phyloP scores from a whole-genome alignment of 2,329 filamentous ascomycete genomes.

The Trichoderma sp. region DNA sequence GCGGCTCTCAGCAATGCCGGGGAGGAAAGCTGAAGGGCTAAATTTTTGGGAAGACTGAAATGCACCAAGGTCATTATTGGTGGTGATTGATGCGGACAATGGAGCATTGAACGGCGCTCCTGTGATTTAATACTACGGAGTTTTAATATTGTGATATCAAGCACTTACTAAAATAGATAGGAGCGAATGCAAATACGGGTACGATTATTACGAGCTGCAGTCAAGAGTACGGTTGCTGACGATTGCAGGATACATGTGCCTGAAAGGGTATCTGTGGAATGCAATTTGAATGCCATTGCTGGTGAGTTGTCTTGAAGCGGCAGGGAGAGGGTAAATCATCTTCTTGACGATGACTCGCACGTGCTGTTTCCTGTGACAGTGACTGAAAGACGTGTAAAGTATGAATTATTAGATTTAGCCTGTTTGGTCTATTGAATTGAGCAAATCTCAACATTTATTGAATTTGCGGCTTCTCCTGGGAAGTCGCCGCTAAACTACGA shows the following conservation, averaged over 20 bases:
- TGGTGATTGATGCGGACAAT: not conserved
- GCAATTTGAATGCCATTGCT: not conserved
- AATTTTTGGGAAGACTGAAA: not conserved
- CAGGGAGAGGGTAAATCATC: not conserved
- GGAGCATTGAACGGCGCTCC: not conserved
- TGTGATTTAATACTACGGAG: not conserved
- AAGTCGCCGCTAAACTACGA: not conserved
- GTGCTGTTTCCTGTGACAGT: not conserved
- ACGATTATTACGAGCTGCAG: not conserved
- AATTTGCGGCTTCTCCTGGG: not conserved
- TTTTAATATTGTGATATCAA: slow-evolving; percentile 12
- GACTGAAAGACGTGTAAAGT: not conserved
- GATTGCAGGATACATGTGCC: not conserved
- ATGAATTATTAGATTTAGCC: not conserved
- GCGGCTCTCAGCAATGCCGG: slow-evolving; percentile 28
- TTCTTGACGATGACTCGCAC: not conserved
- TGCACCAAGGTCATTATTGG: no score
- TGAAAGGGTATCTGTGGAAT: slow-evolving; percentile 1
- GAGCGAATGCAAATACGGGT: slow-evolving; percentile 13
- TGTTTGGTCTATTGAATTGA: not conserved
- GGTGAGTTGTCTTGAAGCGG: slow-evolving; percentile 2
- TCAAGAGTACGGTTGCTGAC: not conserved
- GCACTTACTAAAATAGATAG: slow-evolving; percentile 7
- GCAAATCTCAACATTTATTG: not conserved
- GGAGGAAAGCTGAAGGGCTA: slow-evolving; percentile 32